Percentiles rank a stretch among this genome's conserved stretches.
Evolutionary conservation across 805 yeast genomes (phyloP).

Genomic region (Zygosaccharomyces lentus): DNA sequence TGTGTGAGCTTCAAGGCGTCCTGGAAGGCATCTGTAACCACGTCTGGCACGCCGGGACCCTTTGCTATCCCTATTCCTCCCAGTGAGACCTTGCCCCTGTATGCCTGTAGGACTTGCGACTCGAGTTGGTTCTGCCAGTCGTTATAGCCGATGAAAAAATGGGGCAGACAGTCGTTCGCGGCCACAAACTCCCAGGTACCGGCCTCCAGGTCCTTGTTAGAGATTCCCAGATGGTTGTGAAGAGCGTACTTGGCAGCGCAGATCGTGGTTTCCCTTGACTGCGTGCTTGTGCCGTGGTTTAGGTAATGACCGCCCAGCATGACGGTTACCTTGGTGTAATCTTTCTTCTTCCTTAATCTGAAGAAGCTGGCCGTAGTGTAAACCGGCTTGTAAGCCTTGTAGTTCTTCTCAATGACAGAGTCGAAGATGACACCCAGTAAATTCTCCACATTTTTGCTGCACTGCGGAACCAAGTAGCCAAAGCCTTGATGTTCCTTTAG

Average conservation of each 20-base stretch:
- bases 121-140: conserved; percentile 39
- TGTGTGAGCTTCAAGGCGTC: conserved; percentile 41
- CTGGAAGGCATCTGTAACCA: conserved; percentile 59
- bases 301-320: conserved; percentile 86
- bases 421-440: conserved; percentile 88
- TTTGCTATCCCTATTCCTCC: conserved; percentile 80
- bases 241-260: conserved; percentile 38
- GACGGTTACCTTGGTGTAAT: conserved; percentile 70
- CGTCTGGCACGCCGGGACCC: conserved; percentile 89
- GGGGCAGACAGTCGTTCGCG: conserved; percentile 69
- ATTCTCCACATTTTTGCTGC: conserved; percentile 45
- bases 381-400: conserved; percentile 24
- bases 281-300: conserved; percentile 27
- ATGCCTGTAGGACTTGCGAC: conserved; percentile 33
- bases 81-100: conserved; percentile 43
- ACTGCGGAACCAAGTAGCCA: conserved; percentile 78
- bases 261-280: conserved; percentile 18
- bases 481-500: conserved; percentile 54
- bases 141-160: conserved; percentile 66
- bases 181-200: conserved; percentile 38
- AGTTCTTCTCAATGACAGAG: conserved; percentile 69
- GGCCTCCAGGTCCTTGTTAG: conserved; percentile 27
- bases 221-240: conserved; percentile 37
- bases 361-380: conserved; percentile 15
- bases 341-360: conserved; percentile 17